A percentile compares a stretch with the other conserved stretches of the same genome.
Conservation (phyloP, 148 eudicot genomes). For the Gaultheria prostrata region DNA sequence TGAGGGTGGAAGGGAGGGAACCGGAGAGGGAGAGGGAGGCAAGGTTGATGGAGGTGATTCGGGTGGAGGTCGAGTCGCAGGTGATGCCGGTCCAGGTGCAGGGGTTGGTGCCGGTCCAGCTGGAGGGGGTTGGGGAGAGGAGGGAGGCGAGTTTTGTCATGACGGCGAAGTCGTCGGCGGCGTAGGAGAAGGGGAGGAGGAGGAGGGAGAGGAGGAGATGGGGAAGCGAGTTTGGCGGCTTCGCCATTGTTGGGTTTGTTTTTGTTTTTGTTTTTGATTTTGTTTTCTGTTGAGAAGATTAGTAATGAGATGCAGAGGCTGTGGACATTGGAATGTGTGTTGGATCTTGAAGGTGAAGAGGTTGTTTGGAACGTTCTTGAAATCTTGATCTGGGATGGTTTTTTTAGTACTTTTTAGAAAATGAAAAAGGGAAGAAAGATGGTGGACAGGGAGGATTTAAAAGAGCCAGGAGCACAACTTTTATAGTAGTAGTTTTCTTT, state of each 20-base stretch:
- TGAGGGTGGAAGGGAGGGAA: constrained; percentile 43
- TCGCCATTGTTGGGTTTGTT: not conserved
- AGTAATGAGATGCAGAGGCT: not conserved
- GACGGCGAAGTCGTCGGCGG: constrained; percentile 37
- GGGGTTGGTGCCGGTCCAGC: constrained; percentile 46
- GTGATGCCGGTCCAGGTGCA: constrained; percentile 61
- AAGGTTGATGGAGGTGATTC: constrained; percentile 53
- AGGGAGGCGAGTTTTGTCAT: constrained; percentile 41
- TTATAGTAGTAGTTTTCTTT: too few species aligned
- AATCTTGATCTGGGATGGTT: too few species aligned
- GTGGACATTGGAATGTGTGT: not conserved
- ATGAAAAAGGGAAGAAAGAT: too few species aligned
- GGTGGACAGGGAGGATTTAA: too few species aligned
- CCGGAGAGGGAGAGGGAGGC: constrained; percentile 37
- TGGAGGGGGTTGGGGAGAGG: constrained; percentile 38
- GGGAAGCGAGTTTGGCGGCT: not conserved
- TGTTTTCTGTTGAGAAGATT: not conserved
- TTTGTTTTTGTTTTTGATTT: not conserved
- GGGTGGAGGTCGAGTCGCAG: constrained; percentile 35
- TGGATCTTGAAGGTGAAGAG: too few species aligned
- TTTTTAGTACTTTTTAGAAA: too few species aligned
- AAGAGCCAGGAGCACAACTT: too few species aligned
- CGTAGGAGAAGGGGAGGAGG: constrained; percentile 15
- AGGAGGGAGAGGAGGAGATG: not conserved
- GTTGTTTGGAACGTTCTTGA: too few species aligned